Percentiles rank a stretch among this genome's conserved stretches.
Evolutionary conservation across 1,284 basidiomycete species (phyloP).

Genomic region (Cryptococcus sp.): DNA sequence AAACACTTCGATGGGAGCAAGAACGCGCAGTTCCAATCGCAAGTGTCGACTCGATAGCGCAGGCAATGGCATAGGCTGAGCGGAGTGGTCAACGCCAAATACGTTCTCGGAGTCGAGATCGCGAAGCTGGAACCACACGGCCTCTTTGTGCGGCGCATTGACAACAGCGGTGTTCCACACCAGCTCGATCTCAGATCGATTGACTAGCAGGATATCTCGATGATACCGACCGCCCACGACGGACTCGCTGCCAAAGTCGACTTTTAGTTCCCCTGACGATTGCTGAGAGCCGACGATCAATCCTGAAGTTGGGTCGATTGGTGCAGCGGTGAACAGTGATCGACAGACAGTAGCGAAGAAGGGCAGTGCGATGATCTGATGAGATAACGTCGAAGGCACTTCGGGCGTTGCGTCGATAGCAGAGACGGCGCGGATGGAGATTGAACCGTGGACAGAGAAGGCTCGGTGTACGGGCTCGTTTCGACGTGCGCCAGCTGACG

Average conservation of each 20-base stretch:
- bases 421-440: constrained; percentile 40
- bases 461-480: constrained; percentile 44
- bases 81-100: constrained; percentile 47
- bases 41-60: constrained; percentile 48
- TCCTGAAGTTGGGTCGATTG: constrained; percentile 43
- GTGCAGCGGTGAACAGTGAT: constrained; percentile 45
- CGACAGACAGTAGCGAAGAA: constrained; percentile 51
- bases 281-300: constrained; percentile 37
- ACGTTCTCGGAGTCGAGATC: constrained; percentile 53
- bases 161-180: constrained; percentile 48
- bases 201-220: constrained; percentile 49
- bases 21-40: constrained; percentile 39
- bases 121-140: constrained; percentile 49
- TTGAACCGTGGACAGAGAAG: constrained; percentile 48
- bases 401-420: constrained; percentile 1
- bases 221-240: constrained; percentile 44
- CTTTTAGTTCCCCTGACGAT: constrained; percentile 35
- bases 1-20: constrained; percentile 37
- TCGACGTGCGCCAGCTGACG: background rate
- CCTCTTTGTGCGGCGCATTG: constrained; percentile 41
- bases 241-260: constrained; percentile 49
- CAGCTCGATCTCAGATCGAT: constrained; percentile 50
- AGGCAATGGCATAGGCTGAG: constrained; percentile 46
- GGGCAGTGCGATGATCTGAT: constrained; percentile 42
- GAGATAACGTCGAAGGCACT: constrained; percentile 6